These are phyloP conservation scores for Cladophialophora chaetospira DNA, from an alignment of 2,329 filamentous ascomycete species.

Conservation along the genomic window DNA sequence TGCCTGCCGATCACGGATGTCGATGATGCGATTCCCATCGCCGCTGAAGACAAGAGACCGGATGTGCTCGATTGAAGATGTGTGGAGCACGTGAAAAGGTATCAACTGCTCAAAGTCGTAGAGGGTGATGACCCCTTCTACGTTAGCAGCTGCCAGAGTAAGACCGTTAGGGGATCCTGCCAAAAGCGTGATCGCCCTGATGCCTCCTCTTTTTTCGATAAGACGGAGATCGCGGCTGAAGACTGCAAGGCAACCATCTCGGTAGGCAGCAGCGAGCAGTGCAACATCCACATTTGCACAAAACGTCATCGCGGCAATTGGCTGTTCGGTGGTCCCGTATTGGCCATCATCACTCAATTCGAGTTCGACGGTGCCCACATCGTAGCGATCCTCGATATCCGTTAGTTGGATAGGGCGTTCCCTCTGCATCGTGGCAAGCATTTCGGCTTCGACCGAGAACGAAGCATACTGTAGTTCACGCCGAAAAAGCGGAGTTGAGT, in stretches of 20 bases:
- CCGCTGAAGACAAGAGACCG: not conserved
- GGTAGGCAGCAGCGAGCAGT: slow-evolving; percentile 2
- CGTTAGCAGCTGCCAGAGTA: slow-evolving; percentile 3
- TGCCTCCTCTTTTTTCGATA: not conserved
- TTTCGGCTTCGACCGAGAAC: not conserved
- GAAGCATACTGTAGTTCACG: not conserved
- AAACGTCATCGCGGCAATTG: not conserved
- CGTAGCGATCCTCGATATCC: slow-evolving; percentile 1
- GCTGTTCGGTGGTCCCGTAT: not conserved
- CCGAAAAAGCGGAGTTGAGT: not conserved
- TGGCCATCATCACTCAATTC: not conserved
- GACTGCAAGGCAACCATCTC: slow-evolving; percentile 4
- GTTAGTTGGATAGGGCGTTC: not conserved
- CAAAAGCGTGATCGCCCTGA: not conserved
- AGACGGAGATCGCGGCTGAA: not conserved
- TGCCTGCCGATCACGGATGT: slow-evolving; percentile 1
- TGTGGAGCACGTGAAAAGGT: too few species aligned
- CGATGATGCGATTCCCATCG: slow-evolving; percentile 3
- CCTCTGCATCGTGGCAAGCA: slow-evolving; percentile 3
- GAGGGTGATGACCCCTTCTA: not conserved
- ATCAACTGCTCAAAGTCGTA: slow-evolving; percentile 10
- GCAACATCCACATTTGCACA: not conserved
- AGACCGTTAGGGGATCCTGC: slow-evolving; percentile 3
- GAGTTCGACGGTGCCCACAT: not conserved
- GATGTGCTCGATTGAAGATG: too few species aligned